Base-by-base conservation (phyloP, 805 yeast genomes). In the Starmerella davenportii region DNA sequence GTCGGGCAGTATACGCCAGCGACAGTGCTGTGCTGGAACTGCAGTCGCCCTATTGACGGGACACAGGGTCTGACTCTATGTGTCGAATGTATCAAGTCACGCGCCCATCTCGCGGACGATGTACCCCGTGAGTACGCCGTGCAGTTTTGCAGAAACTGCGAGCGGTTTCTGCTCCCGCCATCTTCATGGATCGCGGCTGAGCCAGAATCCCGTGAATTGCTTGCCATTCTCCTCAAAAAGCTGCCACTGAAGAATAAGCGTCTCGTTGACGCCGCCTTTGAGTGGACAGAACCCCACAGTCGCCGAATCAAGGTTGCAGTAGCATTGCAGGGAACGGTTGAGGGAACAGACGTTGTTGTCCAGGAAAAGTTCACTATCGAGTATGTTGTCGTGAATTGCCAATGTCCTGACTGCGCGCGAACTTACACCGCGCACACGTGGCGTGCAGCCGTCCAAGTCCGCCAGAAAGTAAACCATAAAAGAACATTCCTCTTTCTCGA, bases 21-120 rank as follows among this genome's bases (percentile, higher is more conserved):
- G 25, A 90, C 96, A 1, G 90, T 90, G 43, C 72, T 90, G 42
- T 90, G 98, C 67, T 84, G 93, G 62, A 82, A 81, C 76, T 90
- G 98, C 76, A 96, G 96, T 62, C 81, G 79, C 40, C 95, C 96
- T 33, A 81, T 90, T 72, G 96, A 90, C 56, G 96, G 96, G 33
- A 81, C 95, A 19, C 47, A 47, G 16, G 95, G 95, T 20, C 63
- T 85, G 41, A 93, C 84, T 21, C 82, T 87, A 93, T 90, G 98
- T 64, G 76, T 80, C 66, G 96, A 90, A 61, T 90, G 99, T 72
- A 80, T 90, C 56, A 81, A 82, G 59, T 64, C 87, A 54, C 82
- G 82, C 2, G 90, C 82, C 42, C 95, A 87, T 58, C 82, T 90
- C 51, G 84, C 98, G 2, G 82, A 77, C 49, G 95, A 93, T 13